phyloP scores from a whole-genome alignment of 192 early-diverging fungal species.

The Coemansia reversa region DNA sequence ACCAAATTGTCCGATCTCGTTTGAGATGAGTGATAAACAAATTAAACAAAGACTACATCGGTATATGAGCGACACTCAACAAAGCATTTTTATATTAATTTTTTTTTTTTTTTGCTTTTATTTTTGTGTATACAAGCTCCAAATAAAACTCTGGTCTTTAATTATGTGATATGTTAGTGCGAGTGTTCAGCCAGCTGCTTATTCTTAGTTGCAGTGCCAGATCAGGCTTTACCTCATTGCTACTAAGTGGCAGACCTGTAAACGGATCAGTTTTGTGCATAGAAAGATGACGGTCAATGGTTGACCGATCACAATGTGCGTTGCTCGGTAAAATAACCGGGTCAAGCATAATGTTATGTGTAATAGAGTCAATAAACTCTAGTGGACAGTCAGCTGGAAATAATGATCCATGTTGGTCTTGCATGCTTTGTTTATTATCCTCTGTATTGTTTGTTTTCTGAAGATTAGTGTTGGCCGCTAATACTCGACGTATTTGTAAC shows the following conservation, averaged over 20 bases:
- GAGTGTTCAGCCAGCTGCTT: slow-evolving; percentile 12
- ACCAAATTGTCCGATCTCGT: slow-evolving; percentile 17
- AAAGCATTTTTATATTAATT: slow-evolving; percentile 5
- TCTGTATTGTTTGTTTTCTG: not conserved
- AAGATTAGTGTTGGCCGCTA: not conserved
- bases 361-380: slow-evolving; percentile 34
- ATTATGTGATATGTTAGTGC: not conserved
- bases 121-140: not conserved
- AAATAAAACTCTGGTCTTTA: no score
- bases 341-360: slow-evolving; percentile 25
- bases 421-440: not conserved
- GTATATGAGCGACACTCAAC: slow-evolving; percentile 33
- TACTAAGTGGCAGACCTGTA: slow-evolving; percentile 23
- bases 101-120: slow-evolving; percentile 3
- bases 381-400: slow-evolving; percentile 10
- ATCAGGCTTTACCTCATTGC: slow-evolving; percentile 12
- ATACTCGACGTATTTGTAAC: not conserved
- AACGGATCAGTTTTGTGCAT: slow-evolving; percentile 27
- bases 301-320: slow-evolving; percentile 23
- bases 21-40: slow-evolving; percentile 19
- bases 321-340: slow-evolving; percentile 28
- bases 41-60: slow-evolving; percentile 40
- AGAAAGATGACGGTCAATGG: slow-evolving; percentile 20
- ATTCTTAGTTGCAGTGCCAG: slow-evolving; percentile 21
- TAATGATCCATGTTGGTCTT: not conserved